Evolutionary conservation across 768 basidiomycete species (phyloP).

Genomic region (Auricularia sp.): DNA sequence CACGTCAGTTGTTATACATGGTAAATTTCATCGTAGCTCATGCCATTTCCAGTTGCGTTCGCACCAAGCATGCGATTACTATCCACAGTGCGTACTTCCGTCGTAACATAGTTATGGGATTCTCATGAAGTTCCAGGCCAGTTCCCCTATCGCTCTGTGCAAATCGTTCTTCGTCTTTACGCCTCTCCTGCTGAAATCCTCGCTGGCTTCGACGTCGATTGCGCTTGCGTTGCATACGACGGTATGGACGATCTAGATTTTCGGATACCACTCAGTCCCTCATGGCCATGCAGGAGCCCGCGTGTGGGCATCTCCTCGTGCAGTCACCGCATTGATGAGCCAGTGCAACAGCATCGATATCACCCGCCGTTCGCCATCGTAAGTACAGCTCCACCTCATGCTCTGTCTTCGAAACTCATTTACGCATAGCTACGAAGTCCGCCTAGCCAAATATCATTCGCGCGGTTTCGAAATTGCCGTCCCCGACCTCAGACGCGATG

Average conservation of each 20-base stretch:
- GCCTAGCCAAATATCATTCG: slow-evolving; percentile 46
- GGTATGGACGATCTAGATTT: slow-evolving; percentile 14
- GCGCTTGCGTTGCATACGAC: slow-evolving; percentile 48
- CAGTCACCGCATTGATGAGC: slow-evolving; percentile 53
- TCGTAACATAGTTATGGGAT: not conserved
- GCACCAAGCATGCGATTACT: slow-evolving; percentile 55
- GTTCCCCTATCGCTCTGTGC: slow-evolving; percentile 57
- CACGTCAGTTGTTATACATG: slow-evolving; percentile 17
- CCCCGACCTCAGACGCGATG: slow-evolving; percentile 36
- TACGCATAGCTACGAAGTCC: slow-evolving; percentile 36
- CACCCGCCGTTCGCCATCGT: slow-evolving; percentile 50
- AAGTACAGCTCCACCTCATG: too few relatives aligned
- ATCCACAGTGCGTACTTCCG: slow-evolving; percentile 38
- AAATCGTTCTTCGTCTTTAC: slow-evolving; percentile 57
- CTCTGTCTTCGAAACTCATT: too few relatives aligned
- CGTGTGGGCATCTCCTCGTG: slow-evolving; percentile 52
- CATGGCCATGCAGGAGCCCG: slow-evolving; percentile 17
- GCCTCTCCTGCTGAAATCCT: slow-evolving; percentile 54
- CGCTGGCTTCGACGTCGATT: slow-evolving; percentile 59
- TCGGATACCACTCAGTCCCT: too few relatives aligned
- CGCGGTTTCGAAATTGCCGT: slow-evolving; percentile 50
- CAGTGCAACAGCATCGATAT: slow-evolving; percentile 54
- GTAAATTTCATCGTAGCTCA: not conserved
- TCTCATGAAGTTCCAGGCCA: slow-evolving; percentile 30
- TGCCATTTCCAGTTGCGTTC: slow-evolving; percentile 29